These are phyloP conservation scores for Trichoderma breve DNA, from an alignment of 2,329 filamentous ascomycete species.

Conservation along the genomic window DNA sequence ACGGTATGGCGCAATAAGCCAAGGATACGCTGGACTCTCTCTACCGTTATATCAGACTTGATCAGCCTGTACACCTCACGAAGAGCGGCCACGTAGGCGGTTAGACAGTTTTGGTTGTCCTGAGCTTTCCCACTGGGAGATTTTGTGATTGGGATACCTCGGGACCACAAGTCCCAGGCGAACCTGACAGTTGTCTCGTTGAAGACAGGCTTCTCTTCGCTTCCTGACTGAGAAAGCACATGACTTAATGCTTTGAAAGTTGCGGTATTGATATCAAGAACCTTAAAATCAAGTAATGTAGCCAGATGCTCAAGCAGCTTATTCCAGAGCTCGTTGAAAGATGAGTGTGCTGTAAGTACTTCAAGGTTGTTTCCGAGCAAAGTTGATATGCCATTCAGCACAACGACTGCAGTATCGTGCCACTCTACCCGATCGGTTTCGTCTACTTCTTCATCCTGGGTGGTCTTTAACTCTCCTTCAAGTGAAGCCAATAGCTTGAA, in stretches of 20 bases:
- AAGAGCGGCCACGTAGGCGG: constrained; percentile 77
- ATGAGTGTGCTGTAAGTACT: constrained; percentile 62
- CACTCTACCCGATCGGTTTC: constrained; percentile 55
- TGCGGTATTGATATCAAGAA: constrained; percentile 70
- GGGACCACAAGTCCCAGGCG: constrained; percentile 69
- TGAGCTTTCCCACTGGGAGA: constrained; percentile 37
- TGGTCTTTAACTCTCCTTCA: constrained; percentile 51
- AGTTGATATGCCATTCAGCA: constrained; percentile 69
- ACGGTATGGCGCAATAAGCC: constrained; percentile 69
- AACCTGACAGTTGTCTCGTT: constrained; percentile 55
- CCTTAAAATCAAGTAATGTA: constrained; percentile 57
- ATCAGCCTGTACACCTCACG: constrained; percentile 77
- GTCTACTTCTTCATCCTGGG: constrained; percentile 38
- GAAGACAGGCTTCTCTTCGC: constrained; percentile 43
- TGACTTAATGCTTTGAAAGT: constrained; percentile 65
- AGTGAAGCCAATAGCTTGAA: constrained; percentile 74
- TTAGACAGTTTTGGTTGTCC: constrained; percentile 77
- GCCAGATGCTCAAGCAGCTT: constrained; percentile 69
- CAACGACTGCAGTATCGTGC: constrained; percentile 72
- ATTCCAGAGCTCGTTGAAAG: constrained; percentile 73
- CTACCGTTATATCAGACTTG: constrained; percentile 58
- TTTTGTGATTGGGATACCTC: constrained; percentile 56
- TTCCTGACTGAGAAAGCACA: constrained; percentile 55
- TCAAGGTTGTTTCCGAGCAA: constrained; percentile 76
- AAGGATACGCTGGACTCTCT: constrained; percentile 66